Base-by-base conservation (phyloP, 2,329 filamentous ascomycete genomes). In the Ophiostoma himal-ulmi region DNA sequence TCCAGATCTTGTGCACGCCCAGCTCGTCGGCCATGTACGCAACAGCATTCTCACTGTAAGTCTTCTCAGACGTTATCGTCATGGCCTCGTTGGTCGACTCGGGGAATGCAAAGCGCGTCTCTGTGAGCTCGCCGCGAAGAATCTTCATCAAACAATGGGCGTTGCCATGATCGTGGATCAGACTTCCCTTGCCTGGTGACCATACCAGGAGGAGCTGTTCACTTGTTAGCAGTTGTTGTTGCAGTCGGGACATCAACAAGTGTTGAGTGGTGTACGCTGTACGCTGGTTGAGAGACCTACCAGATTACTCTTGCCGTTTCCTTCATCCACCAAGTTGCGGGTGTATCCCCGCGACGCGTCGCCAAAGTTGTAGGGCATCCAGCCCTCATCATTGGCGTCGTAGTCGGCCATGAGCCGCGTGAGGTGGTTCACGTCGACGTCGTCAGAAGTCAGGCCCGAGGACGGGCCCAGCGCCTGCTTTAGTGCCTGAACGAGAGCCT, bases 101-200 rank as follows among this genome's bases (percentile, higher is more conserved):
- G 0, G 93, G 93, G 81, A 91, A 93, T 68, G 85, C 85, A 79
- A 92, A 97, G 72, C 92, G 86, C 22, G 91, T 94, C 82, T 97
- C 94, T 75, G 88, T 91, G 72, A 97, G 82, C 73, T 83, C 85
- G 65, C 94, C 94, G 75, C 88, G 88, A 73, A 97, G 85, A 74
- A 94, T 89, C 83, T 90, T 96, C 92, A 97, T 97, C 75, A 97
- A 83, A 80, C 94, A 97, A 78, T 97, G 94, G 54, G 93, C 92
- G 73, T 94, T 92, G 77, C 89, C 90, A 79, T 93, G 91, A 78
- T 97, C 94, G 78, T 97, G 94, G 77, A 97, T 93, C 13, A 91
- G 89, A 75, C 91, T 94, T 52, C 87, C 87, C 80, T 92, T 92
- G 68, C 91, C 91, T 0, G 94, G 93, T 20, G 89, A 90, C 94